Evolutionary conservation across 805 yeast genomes (phyloP), one percentile per base, ranked within the genome.

Genomic region (Komagataella mondaviorum): DNA sequence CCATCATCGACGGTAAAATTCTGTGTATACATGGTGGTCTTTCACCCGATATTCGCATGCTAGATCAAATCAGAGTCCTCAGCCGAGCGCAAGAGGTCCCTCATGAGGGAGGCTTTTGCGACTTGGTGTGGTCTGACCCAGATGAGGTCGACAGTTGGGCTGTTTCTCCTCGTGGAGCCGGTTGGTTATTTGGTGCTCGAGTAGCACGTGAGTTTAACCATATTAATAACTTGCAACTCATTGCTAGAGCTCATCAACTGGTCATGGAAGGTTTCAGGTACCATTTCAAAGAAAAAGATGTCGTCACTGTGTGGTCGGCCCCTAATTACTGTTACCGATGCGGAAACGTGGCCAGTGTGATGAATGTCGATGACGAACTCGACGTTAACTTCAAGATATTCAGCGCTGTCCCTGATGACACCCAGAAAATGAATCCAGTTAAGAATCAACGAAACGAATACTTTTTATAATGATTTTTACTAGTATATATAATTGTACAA

Each of bases 101-200:
- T 2, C 98, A 93, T 65, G 99, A 91, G 70, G 99, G 99, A 59
- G 98, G 97, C 2, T 91, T 91, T 66, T 93, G 97, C 63, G 99
- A 91, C 67, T 77, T 91, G 60, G 90, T 91, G 45, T 91, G 99
- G 99, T 84, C 95, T 18, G 99, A 91, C 63, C 99, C 99, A 1
- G 98, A 91, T 65, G 90, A 90, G 61, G 96, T 90, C 47, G 96
- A 88, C 59, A 88, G 96, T 10, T 91, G 99, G 99, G 96, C 96
- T 20, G 96, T 93, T 18, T 84, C 95, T 23, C 96, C 97, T 36
- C 78, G 99, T 63, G 99, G 99, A 55, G 99, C 99, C 0, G 99
- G 99, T 10, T 91, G 98, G 98, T 70, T 91, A 51, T 91, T 91
- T 65, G 99, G 99, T 22, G 79, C 89, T 47, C 85, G 85, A 64